Evolutionary conservation across 345 rosid species (phyloP).

Genomic region (Lumnitzera racemosa): DNA sequence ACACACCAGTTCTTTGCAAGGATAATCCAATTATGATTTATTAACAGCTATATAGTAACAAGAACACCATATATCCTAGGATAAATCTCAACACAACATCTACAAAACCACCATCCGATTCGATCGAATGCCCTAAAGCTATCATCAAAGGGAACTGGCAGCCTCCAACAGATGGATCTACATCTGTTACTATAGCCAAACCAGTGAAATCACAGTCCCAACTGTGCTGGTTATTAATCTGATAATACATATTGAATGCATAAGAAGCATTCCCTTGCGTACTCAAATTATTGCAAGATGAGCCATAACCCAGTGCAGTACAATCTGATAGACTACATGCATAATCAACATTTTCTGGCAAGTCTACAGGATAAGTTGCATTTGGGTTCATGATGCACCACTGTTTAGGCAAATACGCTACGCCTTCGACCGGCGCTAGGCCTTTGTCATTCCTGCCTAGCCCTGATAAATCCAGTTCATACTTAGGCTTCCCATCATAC

Average conservation of each 20-base stretch:
- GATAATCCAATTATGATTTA: too few species aligned
- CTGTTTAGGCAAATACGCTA: conserved; percentile 33
- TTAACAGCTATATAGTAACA: neutral
- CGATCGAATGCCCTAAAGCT: conserved; percentile 18
- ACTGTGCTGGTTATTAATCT: conserved; percentile 41
- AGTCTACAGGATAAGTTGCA: conserved; percentile 24
- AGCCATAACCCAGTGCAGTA: conserved; percentile 66
- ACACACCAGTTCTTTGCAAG: too few species aligned
- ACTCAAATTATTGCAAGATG: conserved; percentile 58
- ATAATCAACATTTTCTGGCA: conserved; percentile 44
- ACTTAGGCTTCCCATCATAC: conserved; percentile 62
- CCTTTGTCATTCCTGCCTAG: conserved; percentile 18
- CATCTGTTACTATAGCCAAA: conserved; percentile 38
- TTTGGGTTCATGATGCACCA: conserved; percentile 62
- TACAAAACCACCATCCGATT: conserved; percentile 32
- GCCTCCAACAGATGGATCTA: conserved; percentile 51
- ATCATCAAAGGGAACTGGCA: conserved; percentile 73
- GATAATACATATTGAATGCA: conserved; percentile 80
- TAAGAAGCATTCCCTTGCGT: conserved; percentile 66
- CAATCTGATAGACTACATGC: conserved; percentile 75
- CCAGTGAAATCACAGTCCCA: conserved; percentile 76
- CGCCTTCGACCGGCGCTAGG: conserved; percentile 46
- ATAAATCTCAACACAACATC: neutral
- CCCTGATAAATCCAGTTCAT: conserved; percentile 47
- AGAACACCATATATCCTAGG: neutral